Percentiles rank a stretch among this genome's conserved stretches.
These are phyloP conservation scores for Botryobasidium botryosum DNA, from an alignment of 768 basidiomycete species.

Conservation along the genomic window DNA sequence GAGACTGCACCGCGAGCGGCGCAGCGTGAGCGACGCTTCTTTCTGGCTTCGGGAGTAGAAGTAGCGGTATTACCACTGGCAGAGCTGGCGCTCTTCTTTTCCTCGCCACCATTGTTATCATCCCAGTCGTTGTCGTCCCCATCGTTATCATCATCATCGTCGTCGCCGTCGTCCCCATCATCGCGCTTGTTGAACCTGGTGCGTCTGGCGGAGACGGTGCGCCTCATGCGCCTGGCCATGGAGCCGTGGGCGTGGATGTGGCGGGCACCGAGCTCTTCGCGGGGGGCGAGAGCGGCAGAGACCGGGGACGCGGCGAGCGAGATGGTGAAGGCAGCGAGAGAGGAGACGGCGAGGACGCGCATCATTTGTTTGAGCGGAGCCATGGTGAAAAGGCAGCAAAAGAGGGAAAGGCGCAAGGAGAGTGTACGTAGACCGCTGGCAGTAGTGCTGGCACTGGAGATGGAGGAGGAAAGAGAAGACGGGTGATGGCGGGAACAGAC, in stretches of 20 bases:
- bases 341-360: constrained; percentile 39
- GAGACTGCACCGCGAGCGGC: too few species aligned
- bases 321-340: constrained; percentile 38
- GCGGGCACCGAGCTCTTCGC: constrained; percentile 27
- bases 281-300: constrained; percentile 33
- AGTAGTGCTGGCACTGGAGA: neutral
- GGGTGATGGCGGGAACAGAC: neutral
- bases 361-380: constrained; percentile 27
- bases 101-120: constrained; percentile 37
- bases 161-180: constrained; percentile 29
- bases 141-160: constrained; percentile 39
- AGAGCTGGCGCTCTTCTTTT: constrained; percentile 22
- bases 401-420: constrained; percentile 10
- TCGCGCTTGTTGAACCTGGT: too few species aligned
- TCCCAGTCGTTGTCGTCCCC: constrained; percentile 19
- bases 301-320: constrained; percentile 31
- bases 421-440: constrained; percentile 5
- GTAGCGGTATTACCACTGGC: constrained; percentile 16
- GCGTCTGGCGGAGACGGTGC: too few species aligned
- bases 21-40: constrained; percentile 5
- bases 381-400: too few species aligned
- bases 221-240: neutral
- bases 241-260: constrained; percentile 21
- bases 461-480: constrained; percentile 4
- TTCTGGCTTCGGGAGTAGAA: constrained; percentile 10